Evolutionary conservation across 164 flowering plant genomes (phyloP).

Genomic region (Litsea cubeba): DNA sequence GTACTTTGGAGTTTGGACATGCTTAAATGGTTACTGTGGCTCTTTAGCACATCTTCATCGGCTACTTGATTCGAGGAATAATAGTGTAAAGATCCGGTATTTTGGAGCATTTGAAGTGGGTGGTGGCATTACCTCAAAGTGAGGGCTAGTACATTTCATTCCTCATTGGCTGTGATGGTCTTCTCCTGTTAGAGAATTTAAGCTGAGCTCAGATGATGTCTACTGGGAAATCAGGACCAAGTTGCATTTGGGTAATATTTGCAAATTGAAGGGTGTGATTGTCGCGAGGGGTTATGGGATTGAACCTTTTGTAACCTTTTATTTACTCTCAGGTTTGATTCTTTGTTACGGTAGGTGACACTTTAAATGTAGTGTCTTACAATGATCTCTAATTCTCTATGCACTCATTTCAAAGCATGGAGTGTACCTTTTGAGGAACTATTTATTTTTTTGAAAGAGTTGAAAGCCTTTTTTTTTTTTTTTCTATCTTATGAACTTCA

Average conservation of each 20-base stretch:
- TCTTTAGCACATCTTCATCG: background rate
- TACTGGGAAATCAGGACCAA: background rate
- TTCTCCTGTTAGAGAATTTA: background rate
- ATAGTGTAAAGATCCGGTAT: no score
- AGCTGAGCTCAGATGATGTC: background rate
- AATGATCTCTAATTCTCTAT: no score
- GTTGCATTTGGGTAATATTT: background rate
- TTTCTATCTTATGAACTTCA: no score
- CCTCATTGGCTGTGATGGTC: background rate
- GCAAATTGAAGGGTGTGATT: background rate
- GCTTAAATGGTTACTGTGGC: background rate
- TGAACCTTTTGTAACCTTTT: no score
- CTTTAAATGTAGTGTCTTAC: no score
- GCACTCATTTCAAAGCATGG: no score
- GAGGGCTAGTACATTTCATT: background rate
- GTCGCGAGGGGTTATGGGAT: background rate
- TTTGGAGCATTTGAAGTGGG: background rate
- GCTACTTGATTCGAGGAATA: no score
- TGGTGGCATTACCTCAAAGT: background rate
- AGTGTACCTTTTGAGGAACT: no score
- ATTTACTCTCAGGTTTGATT: no score
- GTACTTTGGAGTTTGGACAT: background rate
- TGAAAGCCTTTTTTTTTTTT: no score
- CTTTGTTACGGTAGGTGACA: no score
- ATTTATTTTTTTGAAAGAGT: no score